These are phyloP conservation scores for Paramecium biaurelia DNA, from an alignment of 73 alveolate genomes.

Conservation along the genomic window DNA sequence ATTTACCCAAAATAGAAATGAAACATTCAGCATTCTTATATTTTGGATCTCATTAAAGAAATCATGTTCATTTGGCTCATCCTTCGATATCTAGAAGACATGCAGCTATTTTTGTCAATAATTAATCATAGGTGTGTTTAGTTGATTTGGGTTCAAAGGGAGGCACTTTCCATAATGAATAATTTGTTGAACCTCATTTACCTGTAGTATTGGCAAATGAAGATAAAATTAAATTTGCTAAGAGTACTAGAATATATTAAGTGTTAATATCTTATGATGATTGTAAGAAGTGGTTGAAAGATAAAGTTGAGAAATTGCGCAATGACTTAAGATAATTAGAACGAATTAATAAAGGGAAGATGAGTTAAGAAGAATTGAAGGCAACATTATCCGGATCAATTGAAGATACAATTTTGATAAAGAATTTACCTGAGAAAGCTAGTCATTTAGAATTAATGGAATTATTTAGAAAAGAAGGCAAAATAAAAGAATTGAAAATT, in stretches of 20 bases:
- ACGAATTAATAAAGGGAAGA: constrained; percentile 61
- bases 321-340: constrained; percentile 67
- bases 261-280: constrained; percentile 71
- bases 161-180: constrained; percentile 71
- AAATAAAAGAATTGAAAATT: constrained; percentile 67
- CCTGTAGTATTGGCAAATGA: constrained; percentile 67
- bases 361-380: constrained; percentile 69
- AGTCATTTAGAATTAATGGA: constrained; percentile 71
- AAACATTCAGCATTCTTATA: constrained; percentile 66
- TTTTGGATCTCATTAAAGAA: constrained; percentile 75
- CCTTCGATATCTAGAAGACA: constrained; percentile 81
- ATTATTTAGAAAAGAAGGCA: constrained; percentile 68
- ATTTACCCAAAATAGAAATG: constrained; percentile 65
- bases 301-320: constrained; percentile 66
- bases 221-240: constrained; percentile 70
- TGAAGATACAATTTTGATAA: constrained; percentile 72
- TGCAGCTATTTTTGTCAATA: constrained; percentile 74
- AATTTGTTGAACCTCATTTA: constrained; percentile 59
- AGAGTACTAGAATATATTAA: constrained; percentile 69
- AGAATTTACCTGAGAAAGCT: constrained; percentile 69
- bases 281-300: constrained; percentile 64
- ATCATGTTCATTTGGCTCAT: constrained; percentile 74
- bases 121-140: constrained; percentile 64
- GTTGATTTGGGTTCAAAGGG: constrained; percentile 80
- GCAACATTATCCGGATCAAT: constrained; percentile 66